These are phyloP conservation scores for Harringtonia aguacate DNA, from an alignment of 2,329 filamentous ascomycete species.

Conservation along the genomic window DNA sequence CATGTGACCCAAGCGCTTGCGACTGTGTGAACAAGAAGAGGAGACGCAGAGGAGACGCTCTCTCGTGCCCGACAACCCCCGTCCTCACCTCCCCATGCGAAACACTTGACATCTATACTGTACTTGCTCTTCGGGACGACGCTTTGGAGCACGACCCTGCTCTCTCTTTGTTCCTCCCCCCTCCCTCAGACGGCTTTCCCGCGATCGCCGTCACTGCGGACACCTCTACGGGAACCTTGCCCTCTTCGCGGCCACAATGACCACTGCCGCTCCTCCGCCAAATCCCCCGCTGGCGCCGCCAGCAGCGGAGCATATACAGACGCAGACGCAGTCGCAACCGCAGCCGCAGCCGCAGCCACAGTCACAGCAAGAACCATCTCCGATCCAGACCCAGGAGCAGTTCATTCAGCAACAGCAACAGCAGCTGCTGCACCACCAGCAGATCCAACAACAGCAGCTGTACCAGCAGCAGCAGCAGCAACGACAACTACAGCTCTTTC, in stretches of 20 bases:
- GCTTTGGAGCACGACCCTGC: too few species aligned
- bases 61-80: too few species aligned
- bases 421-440: background rate
- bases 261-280: conserved; percentile 1
- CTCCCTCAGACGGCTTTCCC: background rate
- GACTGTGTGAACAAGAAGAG: too few species aligned
- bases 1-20: too few species aligned
- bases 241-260: conserved; percentile 1
- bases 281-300: background rate
- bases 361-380: conserved; percentile 1
- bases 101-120: too few species aligned
- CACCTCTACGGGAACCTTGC: background rate
- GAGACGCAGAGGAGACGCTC: too few species aligned
- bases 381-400: conserved; percentile 7
- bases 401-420: background rate
- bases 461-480: background rate
- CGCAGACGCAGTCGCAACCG: too few species aligned
- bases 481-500: background rate
- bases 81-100: too few species aligned
- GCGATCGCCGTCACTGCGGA: background rate
- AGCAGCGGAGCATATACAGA: background rate
- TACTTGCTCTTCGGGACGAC: too few species aligned
- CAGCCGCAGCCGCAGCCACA: conserved; percentile 3
- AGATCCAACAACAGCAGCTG: background rate
- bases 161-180: background rate